Conservation (phyloP, 495 filamentous ascomycete species). For the Achaetomiella virescens region DNA sequence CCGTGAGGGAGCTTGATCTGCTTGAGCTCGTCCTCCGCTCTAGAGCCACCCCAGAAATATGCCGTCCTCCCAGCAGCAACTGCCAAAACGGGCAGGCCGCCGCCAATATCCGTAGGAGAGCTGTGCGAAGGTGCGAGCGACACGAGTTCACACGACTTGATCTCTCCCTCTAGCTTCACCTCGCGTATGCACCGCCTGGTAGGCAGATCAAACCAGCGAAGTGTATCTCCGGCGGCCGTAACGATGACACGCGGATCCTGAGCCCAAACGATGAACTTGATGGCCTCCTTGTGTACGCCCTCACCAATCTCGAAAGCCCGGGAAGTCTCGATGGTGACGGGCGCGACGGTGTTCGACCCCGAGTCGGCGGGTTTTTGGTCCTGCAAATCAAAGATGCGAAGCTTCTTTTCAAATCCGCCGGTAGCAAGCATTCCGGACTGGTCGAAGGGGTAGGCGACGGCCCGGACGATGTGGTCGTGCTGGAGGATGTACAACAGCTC, state of each 20-base stretch:
- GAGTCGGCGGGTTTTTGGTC: constrained; percentile 29
- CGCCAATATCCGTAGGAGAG: constrained; percentile 43
- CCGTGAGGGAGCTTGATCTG: constrained; percentile 68
- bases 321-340: constrained; percentile 40
- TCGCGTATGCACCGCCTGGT: constrained; percentile 63
- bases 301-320: constrained; percentile 78
- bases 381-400: constrained; percentile 85
- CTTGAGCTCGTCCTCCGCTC: constrained; percentile 67
- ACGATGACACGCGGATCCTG: constrained; percentile 78
- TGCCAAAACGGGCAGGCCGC: constrained; percentile 49
- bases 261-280: constrained; percentile 94
- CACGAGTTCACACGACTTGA: constrained; percentile 87
- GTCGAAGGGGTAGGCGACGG: constrained; percentile 81
- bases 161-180: constrained; percentile 67
- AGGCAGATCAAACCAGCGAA: constrained; percentile 92
- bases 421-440: constrained; percentile 77
- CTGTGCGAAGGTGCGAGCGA: constrained; percentile 39
- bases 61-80: constrained; percentile 82
- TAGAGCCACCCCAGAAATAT: constrained; percentile 82
- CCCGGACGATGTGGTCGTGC: constrained; percentile 90
- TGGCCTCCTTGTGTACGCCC: constrained; percentile 73
- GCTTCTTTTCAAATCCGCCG: constrained; percentile 91
- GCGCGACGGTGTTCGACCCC: constrained; percentile 17
- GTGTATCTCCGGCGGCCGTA: constrained; percentile 82
- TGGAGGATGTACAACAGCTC: constrained; percentile 83